Evolutionary conservation across 441 rosid genomes (phyloP), one percentile per base, ranked within the genome.

Genomic region (Jatropha multifida): DNA sequence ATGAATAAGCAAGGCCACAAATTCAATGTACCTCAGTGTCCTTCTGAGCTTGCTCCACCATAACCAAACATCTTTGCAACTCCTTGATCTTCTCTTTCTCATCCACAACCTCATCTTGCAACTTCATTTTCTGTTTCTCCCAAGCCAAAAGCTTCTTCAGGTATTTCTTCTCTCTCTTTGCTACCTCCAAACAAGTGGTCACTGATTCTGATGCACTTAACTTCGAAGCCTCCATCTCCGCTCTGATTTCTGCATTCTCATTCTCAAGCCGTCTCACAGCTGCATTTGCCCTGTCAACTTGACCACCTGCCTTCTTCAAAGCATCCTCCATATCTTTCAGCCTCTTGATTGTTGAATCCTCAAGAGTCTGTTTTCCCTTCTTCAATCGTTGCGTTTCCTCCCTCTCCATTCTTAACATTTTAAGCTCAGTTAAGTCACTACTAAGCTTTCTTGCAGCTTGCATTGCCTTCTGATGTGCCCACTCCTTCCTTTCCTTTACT

Each of bases 401-500:
- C 82, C 87, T 91, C 78, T 88, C 97, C 88, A 85, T 86, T 81
- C 94, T 92, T 88, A 93, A 81, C 75, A 82, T 72, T 80, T 94
- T 90, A 85, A 93, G 94, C 83, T 96, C 97, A 4, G 91, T 83
- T 63, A 92, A 81, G 74, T 96, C 98, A 83, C 85, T 84, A 65
- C 94, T 90, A 42, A 93, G 93, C 89, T 85, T 93, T 79, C 89
- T 86, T 2, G 99, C 98, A 77, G 97, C 99, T 86, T 96, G 98
- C 93, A 91, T 87, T 54, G 97, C 98, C 90, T 93, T 96, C 85
- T 92, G 89, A 56, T 90, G 97, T 49, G 98, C 97, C 99, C 99
- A 96, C 15, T 93, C 98, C 84, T 85, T 93, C 79, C 96, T 84
- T 61, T 93, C 98, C 80, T 89, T 87, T 68, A 91, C 86, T 81